Conservation (phyloP, 768 basidiomycete species). For the Psilocybe cubensis region DNA sequence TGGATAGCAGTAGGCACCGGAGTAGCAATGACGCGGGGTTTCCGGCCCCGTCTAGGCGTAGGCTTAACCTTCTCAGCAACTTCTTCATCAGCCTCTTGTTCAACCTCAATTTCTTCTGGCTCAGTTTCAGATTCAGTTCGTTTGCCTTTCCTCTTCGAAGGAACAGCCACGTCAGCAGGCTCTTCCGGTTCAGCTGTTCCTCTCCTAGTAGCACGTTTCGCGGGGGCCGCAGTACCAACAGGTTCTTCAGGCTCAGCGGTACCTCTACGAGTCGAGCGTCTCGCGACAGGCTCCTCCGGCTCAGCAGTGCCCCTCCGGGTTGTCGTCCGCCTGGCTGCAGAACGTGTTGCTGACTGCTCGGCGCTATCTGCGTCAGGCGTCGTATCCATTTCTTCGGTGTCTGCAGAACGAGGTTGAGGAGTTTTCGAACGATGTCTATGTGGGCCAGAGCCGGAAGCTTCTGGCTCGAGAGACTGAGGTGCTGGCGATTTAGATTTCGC, state of each 20-base stretch:
- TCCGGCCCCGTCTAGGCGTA: constrained; percentile 25
- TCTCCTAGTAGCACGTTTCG: no score
- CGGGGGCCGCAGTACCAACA: no score
- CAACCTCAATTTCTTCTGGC: constrained; percentile 9
- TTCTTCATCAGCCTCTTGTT: constrained; percentile 10
- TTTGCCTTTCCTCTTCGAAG: constrained; percentile 18
- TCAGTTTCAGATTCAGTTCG: constrained; percentile 19
- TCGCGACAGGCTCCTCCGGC: constrained; percentile 5
- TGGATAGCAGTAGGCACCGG: constrained; percentile 3
- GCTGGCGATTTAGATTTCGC: constrained; percentile 3
- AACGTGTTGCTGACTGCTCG: constrained; percentile 3
- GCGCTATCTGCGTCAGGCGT: background rate
- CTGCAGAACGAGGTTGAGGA: constrained; percentile 16
- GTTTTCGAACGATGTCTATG: constrained; percentile 16
- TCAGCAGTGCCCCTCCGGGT: constrained; percentile 28
- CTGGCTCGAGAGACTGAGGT: background rate
- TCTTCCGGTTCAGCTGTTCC: no score
- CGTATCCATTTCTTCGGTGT: constrained; percentile 8
- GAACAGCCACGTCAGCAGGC: background rate
- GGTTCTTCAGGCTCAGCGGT: background rate
- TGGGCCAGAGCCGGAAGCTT: constrained; percentile 4
- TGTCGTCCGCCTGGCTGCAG: constrained; percentile 21
- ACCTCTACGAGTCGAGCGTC: background rate
- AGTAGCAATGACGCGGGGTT: constrained; percentile 13
- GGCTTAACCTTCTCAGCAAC: constrained; percentile 24